phyloP scores from a whole-genome alignment of 2,329 filamentous ascomycete species.

The Ophiosphaerella herpotricha region DNA sequence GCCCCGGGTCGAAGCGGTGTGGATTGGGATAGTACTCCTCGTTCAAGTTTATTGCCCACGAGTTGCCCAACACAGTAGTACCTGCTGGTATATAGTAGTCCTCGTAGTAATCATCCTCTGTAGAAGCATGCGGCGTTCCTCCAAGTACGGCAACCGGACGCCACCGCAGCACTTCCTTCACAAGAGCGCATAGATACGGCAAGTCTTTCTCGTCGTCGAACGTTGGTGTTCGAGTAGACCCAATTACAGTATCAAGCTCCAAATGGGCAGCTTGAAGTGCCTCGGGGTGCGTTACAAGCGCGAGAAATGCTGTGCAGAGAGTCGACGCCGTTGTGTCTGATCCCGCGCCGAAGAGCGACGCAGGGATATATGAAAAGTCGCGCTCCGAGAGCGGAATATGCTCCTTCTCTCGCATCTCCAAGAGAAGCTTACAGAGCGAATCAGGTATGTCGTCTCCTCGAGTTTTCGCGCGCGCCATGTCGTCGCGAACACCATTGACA shows the following conservation, averaged over 20 bases:
- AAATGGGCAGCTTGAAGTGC: conserved; percentile 50
- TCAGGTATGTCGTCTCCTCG: conserved; percentile 44
- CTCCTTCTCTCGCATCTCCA: conserved; percentile 49
- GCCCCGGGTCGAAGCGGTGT: conserved; percentile 47
- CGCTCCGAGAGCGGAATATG: conserved; percentile 47
- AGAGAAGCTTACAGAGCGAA: conserved; percentile 51
- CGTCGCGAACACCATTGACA: conserved; percentile 47
- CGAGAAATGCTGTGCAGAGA: conserved; percentile 55
- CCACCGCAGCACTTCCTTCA: conserved; percentile 45
- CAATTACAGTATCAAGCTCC: conserved; percentile 46
- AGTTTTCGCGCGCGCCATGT: conserved; percentile 45
- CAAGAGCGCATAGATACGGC: conserved; percentile 47
- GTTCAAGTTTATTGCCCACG: conserved; percentile 52
- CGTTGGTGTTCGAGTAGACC: conserved; percentile 34
- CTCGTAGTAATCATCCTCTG: conserved; percentile 55
- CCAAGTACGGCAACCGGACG: conserved; percentile 48
- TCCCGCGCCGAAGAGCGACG: conserved; percentile 54
- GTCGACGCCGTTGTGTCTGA: conserved; percentile 58
- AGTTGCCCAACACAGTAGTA: conserved; percentile 53
- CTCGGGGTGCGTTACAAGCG: conserved; percentile 55
- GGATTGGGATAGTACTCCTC: conserved; percentile 48
- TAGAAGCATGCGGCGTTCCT: conserved; percentile 55
- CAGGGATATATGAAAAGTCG: conserved; percentile 52
- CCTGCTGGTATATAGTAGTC: conserved; percentile 56
- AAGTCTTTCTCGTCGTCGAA: conserved; percentile 46